A percentile compares a stretch with the other conserved stretches of the same genome.
These are phyloP conservation scores for Teunomyces barrocoloradensis DNA, from an alignment of 805 yeast genomes.

Conservation along the genomic window DNA sequence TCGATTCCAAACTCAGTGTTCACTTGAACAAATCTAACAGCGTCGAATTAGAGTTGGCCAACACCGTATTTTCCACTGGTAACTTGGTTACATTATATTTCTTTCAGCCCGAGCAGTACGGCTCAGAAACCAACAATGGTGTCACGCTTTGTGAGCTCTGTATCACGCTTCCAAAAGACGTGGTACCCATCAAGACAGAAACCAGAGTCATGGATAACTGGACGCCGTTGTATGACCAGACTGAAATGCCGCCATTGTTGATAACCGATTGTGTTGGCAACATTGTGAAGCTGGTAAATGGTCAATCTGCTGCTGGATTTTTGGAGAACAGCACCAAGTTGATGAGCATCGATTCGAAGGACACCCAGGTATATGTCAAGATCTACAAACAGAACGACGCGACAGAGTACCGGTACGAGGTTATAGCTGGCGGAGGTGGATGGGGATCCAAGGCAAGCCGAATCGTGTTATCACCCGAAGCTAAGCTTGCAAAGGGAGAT, in stretches of 20 bases:
- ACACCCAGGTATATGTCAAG: conserved; percentile 41
- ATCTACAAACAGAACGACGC: conserved; percentile 15
- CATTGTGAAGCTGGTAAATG: conserved; percentile 55
- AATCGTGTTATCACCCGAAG: conserved; percentile 63
- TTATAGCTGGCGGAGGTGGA: conserved; percentile 73
- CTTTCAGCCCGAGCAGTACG: conserved; percentile 16
- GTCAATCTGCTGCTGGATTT: conserved; percentile 54
- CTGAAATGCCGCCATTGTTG: conserved; percentile 24
- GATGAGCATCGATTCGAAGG: conserved; percentile 40
- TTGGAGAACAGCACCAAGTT: conserved; percentile 46
- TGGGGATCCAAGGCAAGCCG: conserved; percentile 71
- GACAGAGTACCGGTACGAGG: conserved; percentile 40
- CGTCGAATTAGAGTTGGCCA: conserved; percentile 32
- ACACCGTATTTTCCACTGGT: conserved; percentile 37
- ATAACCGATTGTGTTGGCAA: conserved; percentile 56
- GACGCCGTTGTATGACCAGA: conserved; percentile 27
- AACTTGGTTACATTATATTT: conserved; percentile 35
- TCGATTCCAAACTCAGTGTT: conserved; percentile 24
- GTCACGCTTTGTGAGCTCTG: conserved; percentile 27
- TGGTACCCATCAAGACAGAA: conserved; percentile 6
- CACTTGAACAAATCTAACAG: conserved; percentile 10
- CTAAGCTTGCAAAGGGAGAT: conserved; percentile 45
- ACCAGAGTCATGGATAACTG: conserved; percentile 24
- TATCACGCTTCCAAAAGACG: conserved; percentile 19
- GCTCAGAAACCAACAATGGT: conserved; percentile 20